Percentiles rank a stretch among this genome's conserved stretches.
Conservation (phyloP, 768 basidiomycete species). For the Mycena sanguinolenta region DNA sequence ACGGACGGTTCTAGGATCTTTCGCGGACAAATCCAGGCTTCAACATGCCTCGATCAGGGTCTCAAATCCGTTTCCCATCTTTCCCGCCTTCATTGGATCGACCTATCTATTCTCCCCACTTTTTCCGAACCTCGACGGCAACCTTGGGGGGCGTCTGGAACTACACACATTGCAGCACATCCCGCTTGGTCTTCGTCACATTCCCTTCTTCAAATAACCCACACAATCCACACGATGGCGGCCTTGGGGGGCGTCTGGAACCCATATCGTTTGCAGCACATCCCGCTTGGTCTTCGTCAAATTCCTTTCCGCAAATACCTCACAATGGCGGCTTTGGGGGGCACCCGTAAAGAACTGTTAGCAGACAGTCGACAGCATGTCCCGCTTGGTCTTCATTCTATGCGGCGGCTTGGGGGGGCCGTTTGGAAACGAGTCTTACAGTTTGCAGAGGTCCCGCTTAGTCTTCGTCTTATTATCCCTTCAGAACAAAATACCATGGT, state of each 20-base stretch:
- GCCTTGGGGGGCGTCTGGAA: conserved; percentile 12
- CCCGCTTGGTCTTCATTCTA: conserved; percentile 16
- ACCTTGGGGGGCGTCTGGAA: conserved; percentile 12
- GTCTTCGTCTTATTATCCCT: conserved; percentile 37
- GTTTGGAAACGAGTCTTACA: conserved; percentile 7
- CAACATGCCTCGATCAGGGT: conserved; percentile 29
- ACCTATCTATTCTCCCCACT: neutral
- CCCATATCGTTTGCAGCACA: neutral
- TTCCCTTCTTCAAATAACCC: neutral
- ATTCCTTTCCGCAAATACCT: neutral
- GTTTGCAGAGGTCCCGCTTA: conserved; percentile 38
- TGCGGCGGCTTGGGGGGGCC: conserved; percentile 28
- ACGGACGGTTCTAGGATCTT: conserved; percentile 44
- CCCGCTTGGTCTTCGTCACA: no score
- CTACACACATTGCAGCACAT: no score
- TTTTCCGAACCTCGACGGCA: neutral
- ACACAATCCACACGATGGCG: conserved; percentile 13
- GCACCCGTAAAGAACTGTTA: neutral
- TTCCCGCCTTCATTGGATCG: neutral
- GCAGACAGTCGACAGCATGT: neutral
- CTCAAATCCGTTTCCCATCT: neutral
- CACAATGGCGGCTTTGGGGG: conserved; percentile 13
- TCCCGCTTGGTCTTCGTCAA: conserved; percentile 20
- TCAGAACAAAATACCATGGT: conserved; percentile 12
- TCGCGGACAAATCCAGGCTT: conserved; percentile 9